Evolutionary conservation across 1,284 basidiomycete species (phyloP).

Genomic region (Uromyces viciae-fabae): DNA sequence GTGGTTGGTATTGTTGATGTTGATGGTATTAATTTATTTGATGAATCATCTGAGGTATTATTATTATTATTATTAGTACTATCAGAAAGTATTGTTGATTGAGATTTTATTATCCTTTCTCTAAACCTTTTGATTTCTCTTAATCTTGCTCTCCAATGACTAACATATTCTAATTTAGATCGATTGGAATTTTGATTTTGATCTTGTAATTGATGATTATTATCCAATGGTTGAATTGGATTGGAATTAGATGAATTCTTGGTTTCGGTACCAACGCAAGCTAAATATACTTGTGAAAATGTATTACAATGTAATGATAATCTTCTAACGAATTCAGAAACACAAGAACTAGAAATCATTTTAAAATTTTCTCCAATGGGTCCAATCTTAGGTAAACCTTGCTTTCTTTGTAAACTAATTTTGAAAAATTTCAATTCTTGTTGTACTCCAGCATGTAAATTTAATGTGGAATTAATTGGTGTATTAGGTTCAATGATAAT

Average conservation of each 20-base stretch:
- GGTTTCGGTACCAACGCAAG: constrained; percentile 61
- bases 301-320: constrained; percentile 79
- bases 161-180: constrained; percentile 68
- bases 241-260: no score
- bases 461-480: constrained; percentile 52
- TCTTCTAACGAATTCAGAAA: constrained; percentile 78
- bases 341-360: constrained; percentile 76
- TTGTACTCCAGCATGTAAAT: constrained; percentile 52
- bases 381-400: constrained; percentile 83
- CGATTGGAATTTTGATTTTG: background rate
- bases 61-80: background rate
- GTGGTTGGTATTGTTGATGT: background rate
- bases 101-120: constrained; percentile 3
- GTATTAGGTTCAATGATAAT: constrained; percentile 95
- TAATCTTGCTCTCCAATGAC: constrained; percentile 79
- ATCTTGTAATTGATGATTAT: background rate
- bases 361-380: constrained; percentile 81
- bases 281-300: constrained; percentile 76
- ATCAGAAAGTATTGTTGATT: background rate
- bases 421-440: constrained; percentile 89
- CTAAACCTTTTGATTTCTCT: constrained; percentile 65
- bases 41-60: background rate
- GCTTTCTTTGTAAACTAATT: constrained; percentile 76
- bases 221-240: no score
- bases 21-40: background rate